Evolutionary conservation across 805 yeast species (phyloP), one percentile per base, ranked within the genome.

Genomic region (Starmerella riodocensis): DNA sequence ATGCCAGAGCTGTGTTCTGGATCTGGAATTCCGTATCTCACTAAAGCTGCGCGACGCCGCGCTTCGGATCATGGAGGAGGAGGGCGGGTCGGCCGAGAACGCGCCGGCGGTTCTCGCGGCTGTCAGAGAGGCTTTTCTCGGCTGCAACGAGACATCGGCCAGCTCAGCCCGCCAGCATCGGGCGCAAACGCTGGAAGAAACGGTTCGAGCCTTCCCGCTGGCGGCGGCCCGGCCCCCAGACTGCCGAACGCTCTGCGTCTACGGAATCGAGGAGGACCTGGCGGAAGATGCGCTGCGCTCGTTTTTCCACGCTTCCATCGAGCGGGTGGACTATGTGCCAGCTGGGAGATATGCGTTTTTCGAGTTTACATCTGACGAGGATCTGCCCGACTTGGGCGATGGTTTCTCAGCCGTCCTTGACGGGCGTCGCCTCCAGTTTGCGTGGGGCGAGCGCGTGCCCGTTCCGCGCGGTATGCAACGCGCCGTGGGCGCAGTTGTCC

Each of bases 1-100:
- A 51, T 88, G 98, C 55, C 97, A 91, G 57, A 63, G 75, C 19
- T 88, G 98, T 57, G 70, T 84, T 73, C 57, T 79, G 25, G 97
- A 88, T 60, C 61, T 86, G 30, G 72, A 77, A 22, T 81, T 75
- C 61, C 82, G 85, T 3, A 72, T 91, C n/a, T 83, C 94, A 0
- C 56, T 84, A 14, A 73, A 76, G 9, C 61, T 84, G 6, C 65
- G 95, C 47, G 95, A 86, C 52, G 75, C 83, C 1, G 81, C 94
- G 4, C 57, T 85, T 51, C 74, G 75, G 49, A 66, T 83, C 68
- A 78, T 86, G 2, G n/a, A 13, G 1, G 46, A 44, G 17, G 50
- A 46, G n/a, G 39, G 40, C 19, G 50, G 50, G 3, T 18, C 13
- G 2, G 36, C 12, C 1, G 18, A 18, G 8, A 39, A 46, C 18